phyloP scores from a whole-genome alignment of 768 basidiomycete species.

The Russula abietina region DNA sequence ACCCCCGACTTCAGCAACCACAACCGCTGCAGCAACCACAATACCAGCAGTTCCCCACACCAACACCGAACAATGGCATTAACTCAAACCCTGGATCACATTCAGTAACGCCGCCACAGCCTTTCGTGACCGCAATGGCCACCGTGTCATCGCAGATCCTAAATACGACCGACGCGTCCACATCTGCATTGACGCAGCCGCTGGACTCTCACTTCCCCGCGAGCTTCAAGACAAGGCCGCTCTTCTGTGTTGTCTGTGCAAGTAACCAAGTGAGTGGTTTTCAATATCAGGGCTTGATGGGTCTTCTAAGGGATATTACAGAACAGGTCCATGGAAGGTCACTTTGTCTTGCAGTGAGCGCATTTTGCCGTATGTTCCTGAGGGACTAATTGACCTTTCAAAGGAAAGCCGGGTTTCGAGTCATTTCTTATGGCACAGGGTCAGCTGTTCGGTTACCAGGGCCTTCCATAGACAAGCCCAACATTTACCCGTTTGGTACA shows the following conservation, averaged over 20 bases:
- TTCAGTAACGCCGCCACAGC: conserved; percentile 25
- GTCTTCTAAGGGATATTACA: conserved; percentile 31
- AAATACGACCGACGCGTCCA: conserved; percentile 5
- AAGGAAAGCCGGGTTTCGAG: conserved; percentile 86
- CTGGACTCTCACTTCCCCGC: neutral
- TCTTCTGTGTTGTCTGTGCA: conserved; percentile 99
- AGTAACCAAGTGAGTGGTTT: conserved; percentile 84
- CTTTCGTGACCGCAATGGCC: conserved; percentile 24
- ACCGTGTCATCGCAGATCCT: conserved; percentile 17
- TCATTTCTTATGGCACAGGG: conserved; percentile 93
- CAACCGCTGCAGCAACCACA: conserved; percentile 27
- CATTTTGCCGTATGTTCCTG: neutral
- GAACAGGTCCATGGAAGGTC: conserved; percentile 99
- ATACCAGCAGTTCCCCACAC: neutral
- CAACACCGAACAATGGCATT: conserved; percentile 10
- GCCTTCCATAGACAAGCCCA: conserved; percentile 94
- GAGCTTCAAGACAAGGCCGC: conserved; percentile 60
- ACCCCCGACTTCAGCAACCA: conserved; percentile 53
- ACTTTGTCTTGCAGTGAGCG: conserved; percentile 80
- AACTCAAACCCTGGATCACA: conserved; percentile 18
- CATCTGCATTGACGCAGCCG: neutral
- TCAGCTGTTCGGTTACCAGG: conserved; percentile 96
- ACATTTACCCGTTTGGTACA: conserved; percentile 94
- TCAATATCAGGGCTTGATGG: neutral
- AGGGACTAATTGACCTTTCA: neutral